These are phyloP conservation scores for Zygoascus biomembranicola DNA, from an alignment of 805 yeast genomes.

Conservation along the genomic window DNA sequence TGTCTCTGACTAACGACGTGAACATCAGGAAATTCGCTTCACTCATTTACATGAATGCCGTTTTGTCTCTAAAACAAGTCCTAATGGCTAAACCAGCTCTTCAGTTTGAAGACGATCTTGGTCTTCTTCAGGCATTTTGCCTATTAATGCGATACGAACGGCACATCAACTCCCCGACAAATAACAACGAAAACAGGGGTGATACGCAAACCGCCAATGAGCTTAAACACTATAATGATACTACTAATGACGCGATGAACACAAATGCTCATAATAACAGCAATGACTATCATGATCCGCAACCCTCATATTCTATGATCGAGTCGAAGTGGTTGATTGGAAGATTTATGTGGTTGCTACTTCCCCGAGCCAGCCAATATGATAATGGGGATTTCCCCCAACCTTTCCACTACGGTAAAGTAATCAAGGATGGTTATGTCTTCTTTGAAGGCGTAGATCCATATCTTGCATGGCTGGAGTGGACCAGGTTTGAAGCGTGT, in stretches of 20 bases:
- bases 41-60: slow-evolving; percentile 14
- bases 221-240: slow-evolving; percentile 7
- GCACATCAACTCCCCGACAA: slow-evolving; percentile 7
- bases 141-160: slow-evolving; percentile 23
- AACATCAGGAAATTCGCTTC: slow-evolving; percentile 13
- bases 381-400: neutral
- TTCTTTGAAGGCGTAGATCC: slow-evolving; percentile 22
- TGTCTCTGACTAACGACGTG: slow-evolving; percentile 19
- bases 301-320: slow-evolving; percentile 4
- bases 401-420: slow-evolving; percentile 22
- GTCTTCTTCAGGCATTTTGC: slow-evolving; percentile 24
- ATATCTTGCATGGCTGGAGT: slow-evolving; percentile 35
- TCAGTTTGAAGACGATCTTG: slow-evolving; percentile 11
- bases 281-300: neutral
- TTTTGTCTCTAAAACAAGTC: slow-evolving; percentile 18
- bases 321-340: slow-evolving; percentile 19
- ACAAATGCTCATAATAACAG: neutral
- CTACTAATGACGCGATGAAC: neutral
- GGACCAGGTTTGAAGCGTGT: slow-evolving; percentile 39
- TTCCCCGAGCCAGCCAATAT: slow-evolving; percentile 16
- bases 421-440: slow-evolving; percentile 19
- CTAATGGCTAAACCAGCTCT: slow-evolving; percentile 10
- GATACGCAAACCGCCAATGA: slow-evolving; percentile 4
- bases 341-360: slow-evolving; percentile 17
- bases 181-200: neutral